Conservation (phyloP, 164 flowering plant species). For the Taxillus chinensis region DNA sequence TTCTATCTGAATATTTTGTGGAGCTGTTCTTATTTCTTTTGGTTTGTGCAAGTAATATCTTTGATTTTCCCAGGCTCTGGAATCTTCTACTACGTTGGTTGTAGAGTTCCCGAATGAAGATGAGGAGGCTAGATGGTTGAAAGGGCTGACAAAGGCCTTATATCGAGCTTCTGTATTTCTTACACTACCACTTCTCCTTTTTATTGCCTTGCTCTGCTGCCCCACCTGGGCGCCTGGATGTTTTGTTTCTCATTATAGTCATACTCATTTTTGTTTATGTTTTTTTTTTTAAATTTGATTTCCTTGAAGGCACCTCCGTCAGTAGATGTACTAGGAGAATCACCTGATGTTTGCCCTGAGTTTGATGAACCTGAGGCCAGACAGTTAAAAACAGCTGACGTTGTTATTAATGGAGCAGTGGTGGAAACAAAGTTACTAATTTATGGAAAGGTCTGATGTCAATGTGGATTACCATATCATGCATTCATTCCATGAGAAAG, state of each 20-base stretch:
- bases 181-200: not conserved
- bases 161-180: constrained; percentile 79
- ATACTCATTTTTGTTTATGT: too few species aligned
- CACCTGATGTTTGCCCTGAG: constrained; percentile 21
- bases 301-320: constrained; percentile 59
- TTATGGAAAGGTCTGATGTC: constrained; percentile 70
- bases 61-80: constrained; percentile 56
- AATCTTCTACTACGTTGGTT: constrained; percentile 77
- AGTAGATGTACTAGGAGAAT: constrained; percentile 44
- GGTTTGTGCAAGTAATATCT: not conserved
- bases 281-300: constrained; percentile 5
- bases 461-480: not conserved
- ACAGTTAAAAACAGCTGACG: constrained; percentile 52
- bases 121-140: constrained; percentile 71
- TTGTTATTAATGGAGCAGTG: constrained; percentile 75
- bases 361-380: constrained; percentile 22
- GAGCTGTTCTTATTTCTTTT: not conserved
- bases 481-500: not conserved
- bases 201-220: not conserved
- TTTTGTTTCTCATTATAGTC: too few species aligned
- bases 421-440: constrained; percentile 61
- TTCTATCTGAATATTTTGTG: not conserved
- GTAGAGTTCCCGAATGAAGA: constrained; percentile 60
- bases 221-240: not conserved
- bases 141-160: constrained; percentile 70